Evolutionary conservation across 441 rosid genomes (phyloP), one percentile per base, ranked within the genome.

Genomic region (Populus hybrid): DNA sequence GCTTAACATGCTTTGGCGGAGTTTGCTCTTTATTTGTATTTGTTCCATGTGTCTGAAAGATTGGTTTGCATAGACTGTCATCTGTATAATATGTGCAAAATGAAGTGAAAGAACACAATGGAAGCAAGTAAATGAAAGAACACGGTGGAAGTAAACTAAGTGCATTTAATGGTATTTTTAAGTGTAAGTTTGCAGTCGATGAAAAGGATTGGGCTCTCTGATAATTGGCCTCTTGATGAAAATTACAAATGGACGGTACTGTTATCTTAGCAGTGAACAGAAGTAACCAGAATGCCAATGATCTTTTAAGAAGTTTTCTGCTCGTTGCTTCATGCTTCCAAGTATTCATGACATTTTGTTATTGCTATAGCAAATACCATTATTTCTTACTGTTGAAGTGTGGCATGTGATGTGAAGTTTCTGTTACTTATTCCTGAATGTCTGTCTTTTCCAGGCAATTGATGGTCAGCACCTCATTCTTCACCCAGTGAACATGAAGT

Each of bases 391-490:
- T 36, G 64, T 63, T 53, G 66, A 57, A 67, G 67, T 32, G 70
- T 70, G 59, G 10, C 16, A 35, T 67, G 69, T 61, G 53, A 50
- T 34, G 34, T 74, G 26, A 24, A 77, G 19, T 38, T 57, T 40
- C 66, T 30, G 66, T 71, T 66, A 35, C 66, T 71, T 46, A 76
- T 80, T 32, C 74, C 26, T 81, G 34, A 59, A 73, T 61, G 18
- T 77, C 14, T 84, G 66, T 83, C 67, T 79, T 63, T 85, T 89
- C 78, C 90, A 96, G 99, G 97, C 89, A 72, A 86, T 84, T 82
- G 99, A 96, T 82, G 99, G 99, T 75, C 98, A 96, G 86, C 93
- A 89, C 82, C 82, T 94, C 79, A 91, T 96, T 86, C 92, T 96
- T 82, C 98, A 94, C 73, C 86, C 96, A 6, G 82, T 91, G 79